A percentile compares a stretch with the other conserved stretches of the same genome.
These are phyloP conservation scores for Avena insularis DNA, from an alignment of 176 grass and related monocot genomes.

Conservation along the genomic window DNA sequence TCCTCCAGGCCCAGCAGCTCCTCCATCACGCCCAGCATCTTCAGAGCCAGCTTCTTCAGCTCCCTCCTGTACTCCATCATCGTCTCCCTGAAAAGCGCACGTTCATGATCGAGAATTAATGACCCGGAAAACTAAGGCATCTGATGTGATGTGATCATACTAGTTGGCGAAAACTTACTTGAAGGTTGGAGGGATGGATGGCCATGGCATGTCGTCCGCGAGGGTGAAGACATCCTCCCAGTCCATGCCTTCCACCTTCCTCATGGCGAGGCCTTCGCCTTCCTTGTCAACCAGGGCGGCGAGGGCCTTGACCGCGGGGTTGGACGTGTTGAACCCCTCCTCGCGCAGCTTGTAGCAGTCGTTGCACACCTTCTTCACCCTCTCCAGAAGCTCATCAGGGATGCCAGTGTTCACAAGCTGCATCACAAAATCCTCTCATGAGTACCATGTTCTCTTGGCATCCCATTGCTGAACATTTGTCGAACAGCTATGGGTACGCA, in stretches of 20 bases:
- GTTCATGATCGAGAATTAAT: background rate
- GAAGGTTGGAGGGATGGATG: conserved; percentile 76
- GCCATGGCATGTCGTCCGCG: conserved; percentile 73
- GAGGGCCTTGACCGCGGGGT: conserved; percentile 46
- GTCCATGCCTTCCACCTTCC: conserved; percentile 56
- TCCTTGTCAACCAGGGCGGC: conserved; percentile 41
- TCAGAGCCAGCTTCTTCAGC: conserved; percentile 70
- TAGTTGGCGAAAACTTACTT: conserved; percentile 45
- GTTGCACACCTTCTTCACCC: conserved; percentile 82
- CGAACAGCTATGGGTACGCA: background rate
- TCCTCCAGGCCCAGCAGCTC: conserved; percentile 68
- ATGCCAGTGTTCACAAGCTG: conserved; percentile 91
- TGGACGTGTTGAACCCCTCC: conserved; percentile 61
- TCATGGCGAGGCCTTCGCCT: conserved; percentile 25
- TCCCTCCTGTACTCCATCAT: conserved; percentile 86
- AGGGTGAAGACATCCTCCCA: conserved; percentile 90
- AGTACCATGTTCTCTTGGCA: background rate
- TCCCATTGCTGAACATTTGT: background rate
- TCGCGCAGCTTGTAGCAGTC: conserved; percentile 78
- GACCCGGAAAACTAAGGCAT: background rate
- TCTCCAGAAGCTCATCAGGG: conserved; percentile 73
- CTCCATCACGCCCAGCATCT: conserved; percentile 75
- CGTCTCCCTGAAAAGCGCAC: conserved; percentile 59
- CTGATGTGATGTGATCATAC: background rate
- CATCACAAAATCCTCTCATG: background rate